Evolutionary conservation across 2,329 filamentous ascomycete species (phyloP), one percentile per base, ranked within the genome.

Genomic region (Fusarium sp.): DNA sequence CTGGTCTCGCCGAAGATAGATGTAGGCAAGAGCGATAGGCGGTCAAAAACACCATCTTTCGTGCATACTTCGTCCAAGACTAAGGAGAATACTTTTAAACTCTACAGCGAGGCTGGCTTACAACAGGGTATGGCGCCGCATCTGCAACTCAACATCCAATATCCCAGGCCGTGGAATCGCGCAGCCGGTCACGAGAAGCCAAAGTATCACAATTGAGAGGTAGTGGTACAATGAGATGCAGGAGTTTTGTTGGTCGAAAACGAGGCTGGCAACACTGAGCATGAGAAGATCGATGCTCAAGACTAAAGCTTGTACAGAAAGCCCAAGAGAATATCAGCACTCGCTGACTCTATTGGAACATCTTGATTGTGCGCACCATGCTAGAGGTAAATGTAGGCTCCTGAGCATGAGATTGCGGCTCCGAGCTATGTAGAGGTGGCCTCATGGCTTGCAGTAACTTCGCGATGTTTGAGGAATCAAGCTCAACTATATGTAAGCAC

Each of bases 371-470:
- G 33, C 20, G 44, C 18, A 39, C 34, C 20, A 26, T 28, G 17
- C 28, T 44, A 22, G 18, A 40, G 39, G 26, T 45, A 8, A 43
- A 24, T 40, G 10, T n/a, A 45, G 40, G 15, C 13, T 51, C 44
- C 28, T 51, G 26, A 58, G 28, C 4, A 42, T 45, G 28, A 45
- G 26, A 18, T 50, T 43, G 22, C 22, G 18, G 33, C 46, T 49
- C 33, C 39, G 26, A 33, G 50, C 20, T 17, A 22, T 40, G 22
- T 38, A 42, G 34, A 52, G 36, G 38, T 42, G 45, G 44, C 20
- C 43, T 63, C 42, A 53, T 70, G 63, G 54, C 46, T 67, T 69
- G 62, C 54, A 56, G 57, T 58, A 48, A 42, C 52, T 63, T 57
- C 45, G 44, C 24, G 40, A 58, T 34, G 18, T 59, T 46, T 14